A percentile compares a stretch with the other conserved stretches of the same genome.
Evolutionary conservation across 345 rosid species (phyloP).

Genomic region (Microcos paniculata): DNA sequence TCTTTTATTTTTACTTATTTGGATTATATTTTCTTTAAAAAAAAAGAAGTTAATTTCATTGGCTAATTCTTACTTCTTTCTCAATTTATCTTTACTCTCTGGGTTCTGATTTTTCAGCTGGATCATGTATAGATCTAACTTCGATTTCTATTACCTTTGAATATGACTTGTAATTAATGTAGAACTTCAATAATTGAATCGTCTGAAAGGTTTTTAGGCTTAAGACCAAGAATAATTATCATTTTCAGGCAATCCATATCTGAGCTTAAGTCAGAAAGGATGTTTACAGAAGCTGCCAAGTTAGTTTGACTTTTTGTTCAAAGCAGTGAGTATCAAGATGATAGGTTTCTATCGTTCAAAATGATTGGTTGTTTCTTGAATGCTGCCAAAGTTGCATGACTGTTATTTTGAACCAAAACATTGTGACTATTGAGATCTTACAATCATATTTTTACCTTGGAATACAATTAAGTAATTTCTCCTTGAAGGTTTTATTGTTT

Average conservation of each 20-base stretch:
- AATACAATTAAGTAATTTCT: not conserved
- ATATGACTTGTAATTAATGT: not conserved
- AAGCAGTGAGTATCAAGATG: not conserved
- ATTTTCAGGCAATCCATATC: not conserved
- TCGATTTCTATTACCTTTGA: not conserved
- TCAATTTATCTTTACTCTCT: not conserved
- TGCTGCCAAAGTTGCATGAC: not conserved
- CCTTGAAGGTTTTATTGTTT: not conserved
- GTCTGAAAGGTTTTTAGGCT: conserved; percentile 2
- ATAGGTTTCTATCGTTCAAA: not conserved
- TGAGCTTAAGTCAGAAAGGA: not conserved
- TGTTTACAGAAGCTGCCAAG: not conserved
- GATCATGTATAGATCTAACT: not conserved
- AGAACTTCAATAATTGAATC: not conserved
- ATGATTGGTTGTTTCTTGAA: not conserved
- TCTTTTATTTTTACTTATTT: conserved; percentile 12
- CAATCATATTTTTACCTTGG: not conserved
- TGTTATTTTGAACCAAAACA: not conserved
- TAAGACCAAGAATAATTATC: not conserved
- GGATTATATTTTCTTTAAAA: not conserved
- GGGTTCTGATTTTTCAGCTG: not conserved
- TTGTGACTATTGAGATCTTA: not conserved
- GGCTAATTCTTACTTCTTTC: not conserved
- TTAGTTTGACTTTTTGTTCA: not conserved
- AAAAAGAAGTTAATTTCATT: not conserved